Conservation (phyloP, 768 basidiomycete genomes). For the Termitomyces sp. region DNA sequence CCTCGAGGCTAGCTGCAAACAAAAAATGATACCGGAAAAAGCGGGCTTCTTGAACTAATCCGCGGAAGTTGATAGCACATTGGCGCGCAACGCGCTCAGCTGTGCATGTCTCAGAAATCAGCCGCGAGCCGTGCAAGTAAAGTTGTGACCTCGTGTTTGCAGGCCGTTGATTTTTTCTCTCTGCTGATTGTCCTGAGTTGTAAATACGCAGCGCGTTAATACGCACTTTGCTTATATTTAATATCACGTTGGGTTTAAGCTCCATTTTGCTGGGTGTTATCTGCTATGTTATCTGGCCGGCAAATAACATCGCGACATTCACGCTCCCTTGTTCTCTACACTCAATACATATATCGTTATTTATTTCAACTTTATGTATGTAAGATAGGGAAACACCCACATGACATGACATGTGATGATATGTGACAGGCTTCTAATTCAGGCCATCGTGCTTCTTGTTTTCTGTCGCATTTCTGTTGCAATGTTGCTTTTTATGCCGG, state of each 20-base stretch:
- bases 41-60: constrained; percentile 5
- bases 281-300: neutral
- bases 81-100: neutral
- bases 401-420: too few species aligned
- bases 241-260: neutral
- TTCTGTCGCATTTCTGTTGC: too few species aligned
- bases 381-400: too few species aligned
- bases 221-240: too few species aligned
- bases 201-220: too few species aligned
- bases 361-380: too few species aligned
- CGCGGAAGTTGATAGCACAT: constrained; percentile 6
- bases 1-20: neutral
- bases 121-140: neutral
- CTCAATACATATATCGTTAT: too few species aligned
- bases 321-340: too few species aligned
- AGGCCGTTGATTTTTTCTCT: neutral
- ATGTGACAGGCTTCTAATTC: too few species aligned
- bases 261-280: neutral
- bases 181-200: neutral
- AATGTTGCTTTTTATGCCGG: too few species aligned
- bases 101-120: neutral
- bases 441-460: too few species aligned
- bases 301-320: neutral
- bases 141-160: neutral
- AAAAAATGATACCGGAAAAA: neutral